Base-by-base conservation (phyloP, 1,284 basidiomycete genomes). In the Sporisorium scitamineum region DNA sequence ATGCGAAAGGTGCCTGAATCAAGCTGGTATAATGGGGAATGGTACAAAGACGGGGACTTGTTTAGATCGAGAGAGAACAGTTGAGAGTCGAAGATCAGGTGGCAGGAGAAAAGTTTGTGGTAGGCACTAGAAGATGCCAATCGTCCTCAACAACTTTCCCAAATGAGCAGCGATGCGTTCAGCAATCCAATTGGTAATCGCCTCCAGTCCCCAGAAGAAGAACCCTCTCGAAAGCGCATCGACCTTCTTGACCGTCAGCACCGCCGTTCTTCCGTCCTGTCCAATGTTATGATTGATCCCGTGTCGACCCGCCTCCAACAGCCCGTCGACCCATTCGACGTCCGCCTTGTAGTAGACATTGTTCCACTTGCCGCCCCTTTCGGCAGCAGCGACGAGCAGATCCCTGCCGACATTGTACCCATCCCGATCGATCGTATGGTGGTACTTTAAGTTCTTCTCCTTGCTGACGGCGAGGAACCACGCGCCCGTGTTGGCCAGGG, bases 391-490 rank as follows among this genome's bases (percentile, higher is more conserved):
- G 20, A 85, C 84, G 10, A 86, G 73, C 11, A 81, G 50, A 51
- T 86, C 80, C 7, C 86, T 63, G 0, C 86, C 86, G 22, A 77
- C 31, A 58, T 86, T 85, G 71, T 86, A 86, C 3, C 86, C 86
- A 58, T 86, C 71, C 18, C 54, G 54, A 4, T 79, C 76, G 55
- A 86, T 86, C 14, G 80, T 84, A 68, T 86, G 86, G 53, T 72
- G 77, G 59, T 74, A 70, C 54, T 71, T 62, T 20, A 83, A 64
- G 32, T 84, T 76, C 69, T 85, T 81, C 55, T 86, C 85, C 42
- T 83, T 85, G 10, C 76, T 80, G 0, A 83, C 83, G 50, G 84
- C 84, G 7, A 86, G 66, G 72, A 86, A 86, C 85, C 85, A 86
- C 0, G 85, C 85, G 26, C 83, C 84, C 1, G 84, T 83, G 24